Evolutionary conservation across 495 filamentous ascomycete genomes (phyloP).

Genomic region (Lindgomyces ingoldianus): DNA sequence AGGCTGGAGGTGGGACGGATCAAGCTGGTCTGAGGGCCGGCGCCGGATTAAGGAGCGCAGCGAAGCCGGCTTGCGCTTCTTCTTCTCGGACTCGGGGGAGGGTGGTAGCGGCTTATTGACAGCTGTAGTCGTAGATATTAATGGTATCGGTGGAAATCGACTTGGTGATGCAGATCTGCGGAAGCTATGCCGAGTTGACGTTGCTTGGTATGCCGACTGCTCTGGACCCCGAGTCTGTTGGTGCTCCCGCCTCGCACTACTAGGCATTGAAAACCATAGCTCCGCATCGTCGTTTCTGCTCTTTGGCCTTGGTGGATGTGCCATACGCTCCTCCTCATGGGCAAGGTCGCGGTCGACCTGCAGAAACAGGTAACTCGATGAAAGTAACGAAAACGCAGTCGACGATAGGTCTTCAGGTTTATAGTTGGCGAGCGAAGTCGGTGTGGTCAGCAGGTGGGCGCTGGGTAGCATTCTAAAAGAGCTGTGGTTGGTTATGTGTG

Average conservation of each 20-base stretch:
- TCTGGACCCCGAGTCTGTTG: conserved; percentile 13
- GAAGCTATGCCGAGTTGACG: conserved; percentile 21
- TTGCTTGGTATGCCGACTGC: conserved; percentile 29
- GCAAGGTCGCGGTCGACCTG: conserved; percentile 26
- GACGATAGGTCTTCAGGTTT: conserved; percentile 24
- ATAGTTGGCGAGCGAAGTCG: conserved; percentile 16
- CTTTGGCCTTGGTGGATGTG: not conserved
- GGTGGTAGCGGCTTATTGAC: conserved; percentile 28
- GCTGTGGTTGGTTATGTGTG: conserved; percentile 14
- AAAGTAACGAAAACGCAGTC: conserved; percentile 20
- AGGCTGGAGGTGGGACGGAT: conserved; percentile 29
- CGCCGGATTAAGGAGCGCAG: conserved; percentile 32
- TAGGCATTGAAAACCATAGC: conserved; percentile 29
- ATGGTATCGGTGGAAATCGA: conserved; percentile 22
- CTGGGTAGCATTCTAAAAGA: conserved; percentile 27
- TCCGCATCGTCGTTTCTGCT: conserved; percentile 10
- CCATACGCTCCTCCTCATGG: conserved; percentile 12
- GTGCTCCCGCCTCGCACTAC: conserved; percentile 3
- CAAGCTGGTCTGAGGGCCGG: conserved; percentile 21
- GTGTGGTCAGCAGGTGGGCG: conserved; percentile 28
- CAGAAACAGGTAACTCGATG: conserved; percentile 19
- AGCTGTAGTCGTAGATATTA: conserved; percentile 25
- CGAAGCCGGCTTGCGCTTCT: conserved; percentile 21
- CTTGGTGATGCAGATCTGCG: conserved; percentile 29
- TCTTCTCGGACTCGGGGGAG: conserved; percentile 29